These are phyloP conservation scores for Hypoxylon sp. DNA, from an alignment of 2,329 filamentous ascomycete species.

Conservation along the genomic window DNA sequence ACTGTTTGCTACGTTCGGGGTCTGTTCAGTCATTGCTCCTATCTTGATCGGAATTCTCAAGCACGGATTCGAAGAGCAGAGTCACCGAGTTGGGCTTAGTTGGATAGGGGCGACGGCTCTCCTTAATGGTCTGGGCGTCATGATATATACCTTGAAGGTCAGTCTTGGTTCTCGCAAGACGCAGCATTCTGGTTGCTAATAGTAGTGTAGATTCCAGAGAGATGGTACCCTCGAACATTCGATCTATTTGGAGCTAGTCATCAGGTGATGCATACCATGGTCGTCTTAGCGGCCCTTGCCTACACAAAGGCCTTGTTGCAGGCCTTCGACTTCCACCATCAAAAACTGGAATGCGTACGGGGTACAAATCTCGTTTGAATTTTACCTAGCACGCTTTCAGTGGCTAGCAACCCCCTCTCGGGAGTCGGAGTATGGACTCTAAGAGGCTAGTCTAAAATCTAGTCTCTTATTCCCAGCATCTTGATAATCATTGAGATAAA, in stretches of 20 bases:
- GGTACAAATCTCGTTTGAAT: not conserved
- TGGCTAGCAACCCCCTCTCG: no score
- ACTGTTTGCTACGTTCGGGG: constrained; percentile 57
- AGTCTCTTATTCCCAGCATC: constrained; percentile 60
- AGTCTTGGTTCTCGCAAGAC: not conserved
- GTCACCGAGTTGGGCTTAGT: constrained; percentile 55
- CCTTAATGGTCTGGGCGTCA: constrained; percentile 56
- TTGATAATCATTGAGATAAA: constrained; percentile 61
- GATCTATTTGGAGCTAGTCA: constrained; percentile 63
- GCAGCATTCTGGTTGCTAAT: not conserved
- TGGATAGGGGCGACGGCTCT: constrained; percentile 56
- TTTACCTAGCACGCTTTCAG: not conserved
- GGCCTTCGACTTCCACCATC: constrained; percentile 54
- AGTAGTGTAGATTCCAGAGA: constrained; percentile 56
- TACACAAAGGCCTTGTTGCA: constrained; percentile 53
- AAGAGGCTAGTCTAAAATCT: constrained; percentile 57
- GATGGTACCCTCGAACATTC: constrained; percentile 57
- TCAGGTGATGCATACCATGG: constrained; percentile 62
- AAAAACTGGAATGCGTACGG: constrained; percentile 4
- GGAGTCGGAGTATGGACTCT: not conserved
- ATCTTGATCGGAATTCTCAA: constrained; percentile 54
- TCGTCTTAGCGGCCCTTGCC: constrained; percentile 57
- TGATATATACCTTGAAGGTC: constrained; percentile 55
- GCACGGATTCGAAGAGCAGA: constrained; percentile 52
- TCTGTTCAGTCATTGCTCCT: constrained; percentile 56